phyloP scores from a whole-genome alignment of 176 grass and related monocot genomes.

The Neostapfia colusana region DNA sequence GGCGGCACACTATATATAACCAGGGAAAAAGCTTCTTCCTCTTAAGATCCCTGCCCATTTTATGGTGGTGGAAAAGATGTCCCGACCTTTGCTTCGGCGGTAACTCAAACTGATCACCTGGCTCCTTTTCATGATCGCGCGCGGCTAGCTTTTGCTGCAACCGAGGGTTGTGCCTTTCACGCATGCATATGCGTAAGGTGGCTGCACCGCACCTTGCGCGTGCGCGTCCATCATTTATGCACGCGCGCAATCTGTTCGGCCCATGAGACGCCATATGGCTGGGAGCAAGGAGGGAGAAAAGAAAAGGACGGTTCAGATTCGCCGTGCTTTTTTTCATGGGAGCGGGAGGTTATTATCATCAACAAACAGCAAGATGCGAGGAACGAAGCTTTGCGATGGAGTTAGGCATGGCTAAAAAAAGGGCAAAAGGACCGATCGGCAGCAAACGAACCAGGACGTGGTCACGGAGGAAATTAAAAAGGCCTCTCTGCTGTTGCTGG shows the following conservation, averaged over 20 bases:
- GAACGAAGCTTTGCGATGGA: not conserved
- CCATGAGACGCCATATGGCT: constrained; percentile 29
- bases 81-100: no score
- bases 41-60: no score
- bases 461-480: not conserved
- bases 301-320: constrained; percentile 12
- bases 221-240: constrained; percentile 13
- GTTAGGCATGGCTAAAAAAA: constrained; percentile 16
- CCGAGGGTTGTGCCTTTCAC: not conserved
- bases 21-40: not conserved
- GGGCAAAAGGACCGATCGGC: not conserved
- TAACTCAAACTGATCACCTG: not conserved
- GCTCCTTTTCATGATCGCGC: not conserved
- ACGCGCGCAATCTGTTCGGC: constrained; percentile 31
- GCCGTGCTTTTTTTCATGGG: not conserved
- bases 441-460: not conserved
- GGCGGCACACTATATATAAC: no score
- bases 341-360: constrained; percentile 26
- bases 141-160: not conserved
- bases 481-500: not conserved
- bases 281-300: not conserved
- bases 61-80: no score
- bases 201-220: no score
- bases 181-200: not conserved
- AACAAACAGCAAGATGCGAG: not conserved